Base-by-base conservation (phyloP, 176 grass and related monocot species). In the Musa itinerans region DNA sequence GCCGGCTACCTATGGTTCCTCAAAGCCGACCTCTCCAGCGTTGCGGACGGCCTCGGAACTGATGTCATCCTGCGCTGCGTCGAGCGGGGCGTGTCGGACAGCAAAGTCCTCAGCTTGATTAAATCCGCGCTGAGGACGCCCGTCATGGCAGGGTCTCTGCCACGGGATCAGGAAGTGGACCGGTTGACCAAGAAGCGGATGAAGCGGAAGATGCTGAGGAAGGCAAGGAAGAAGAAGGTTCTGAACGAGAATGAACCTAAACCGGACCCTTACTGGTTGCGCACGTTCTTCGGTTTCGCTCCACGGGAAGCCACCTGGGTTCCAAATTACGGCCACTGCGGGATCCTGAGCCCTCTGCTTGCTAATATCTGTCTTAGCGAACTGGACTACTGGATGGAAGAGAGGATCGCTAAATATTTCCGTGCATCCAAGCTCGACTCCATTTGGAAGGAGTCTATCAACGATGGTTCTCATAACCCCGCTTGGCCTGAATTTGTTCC, bases 401-500 rank as follows among this genome's bases (percentile, higher is more conserved):
- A 92, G 68, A 89, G 80, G 73, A 84, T 92, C 43, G 63, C 80
- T 49, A 83, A 87, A 4, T 99, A 99, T 80, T 99, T 99, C 73
- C 50, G 58, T 22, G 88, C 86, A 1, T 94, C 84, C 2, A 99
- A 88, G 76, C 83, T 82, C 53, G 95, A 99, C 78, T 86, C 84
- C 0, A 89, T 99, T 81, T 91, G 86, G 90, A 92, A 83, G 54
- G 90, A 93, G 20, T 80, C 63, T 0, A 76, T 78, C 71, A 76
- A 91, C 80, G 83, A 89, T 11, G 88, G 86, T 50, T 89, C 90
- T 34, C 95, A 99, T 81, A 99, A 94, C 76, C 88, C 95, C 15
- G 80, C 95, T 20, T 99, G 95, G 95, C 95, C 90, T 29, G 95
- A 99, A 76, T 99, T 99, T 58, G 95, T 94, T 63, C 88, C 90